Conservation (phyloP, 2,329 filamentous ascomycete species). For the Rhynchosporium agropyri region DNA sequence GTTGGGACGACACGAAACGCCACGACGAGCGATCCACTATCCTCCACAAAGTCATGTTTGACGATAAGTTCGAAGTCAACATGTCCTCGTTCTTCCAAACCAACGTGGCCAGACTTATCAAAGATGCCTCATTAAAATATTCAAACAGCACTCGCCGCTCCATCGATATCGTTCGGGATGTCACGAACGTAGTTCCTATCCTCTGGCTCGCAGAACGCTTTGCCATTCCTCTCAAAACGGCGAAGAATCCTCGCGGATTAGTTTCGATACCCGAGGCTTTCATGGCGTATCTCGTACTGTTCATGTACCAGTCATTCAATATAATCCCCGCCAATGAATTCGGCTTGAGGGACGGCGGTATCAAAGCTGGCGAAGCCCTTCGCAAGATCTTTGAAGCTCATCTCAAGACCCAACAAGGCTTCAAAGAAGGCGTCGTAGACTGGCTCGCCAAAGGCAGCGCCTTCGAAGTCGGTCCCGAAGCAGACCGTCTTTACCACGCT, state of each 20-base stretch:
- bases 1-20: constrained; percentile 48
- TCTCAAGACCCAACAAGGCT: constrained; percentile 49
- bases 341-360: constrained; percentile 50
- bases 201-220: constrained; percentile 54
- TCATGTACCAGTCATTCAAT: constrained; percentile 57
- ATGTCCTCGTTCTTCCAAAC: constrained; percentile 48
- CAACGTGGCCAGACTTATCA: constrained; percentile 49
- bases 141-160: constrained; percentile 47
- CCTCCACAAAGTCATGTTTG: constrained; percentile 51
- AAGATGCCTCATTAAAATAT: constrained; percentile 51
- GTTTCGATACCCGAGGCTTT: constrained; percentile 51
- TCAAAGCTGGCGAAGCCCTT: constrained; percentile 46
- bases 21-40: constrained; percentile 47
- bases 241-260: constrained; percentile 59
- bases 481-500: constrained; percentile 55
- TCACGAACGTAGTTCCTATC: constrained; percentile 64
- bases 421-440: constrained; percentile 49
- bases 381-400: constrained; percentile 48
- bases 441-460: constrained; percentile 52
- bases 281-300: constrained; percentile 48
- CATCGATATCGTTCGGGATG: constrained; percentile 53
- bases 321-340: constrained; percentile 52
- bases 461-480: constrained; percentile 52
- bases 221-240: constrained; percentile 62
- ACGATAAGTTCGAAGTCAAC: constrained; percentile 49